Evolutionary conservation across 169 alveolate genomes (phyloP).

Genomic region (Eimeria sp.): DNA sequence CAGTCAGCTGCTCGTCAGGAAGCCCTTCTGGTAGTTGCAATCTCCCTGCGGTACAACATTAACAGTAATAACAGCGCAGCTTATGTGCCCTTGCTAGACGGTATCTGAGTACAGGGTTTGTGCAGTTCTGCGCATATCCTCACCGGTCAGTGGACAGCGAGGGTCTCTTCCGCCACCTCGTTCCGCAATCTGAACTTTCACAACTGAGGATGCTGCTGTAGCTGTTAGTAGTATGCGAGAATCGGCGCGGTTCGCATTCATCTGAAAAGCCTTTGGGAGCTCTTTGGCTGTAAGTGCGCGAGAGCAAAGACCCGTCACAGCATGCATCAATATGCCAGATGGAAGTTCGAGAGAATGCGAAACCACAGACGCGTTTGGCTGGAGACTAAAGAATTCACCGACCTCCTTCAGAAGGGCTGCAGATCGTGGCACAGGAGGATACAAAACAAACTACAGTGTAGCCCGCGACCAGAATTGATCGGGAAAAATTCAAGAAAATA

Average conservation of each 20-base stretch:
- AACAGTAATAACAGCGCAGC: not conserved
- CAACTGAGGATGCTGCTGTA: slow-evolving; percentile 51
- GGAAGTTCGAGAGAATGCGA: not conserved
- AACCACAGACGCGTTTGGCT: not conserved
- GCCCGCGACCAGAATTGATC: not conserved
- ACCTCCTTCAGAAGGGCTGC: slow-evolving; percentile 44
- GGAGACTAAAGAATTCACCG: slow-evolving; percentile 12
- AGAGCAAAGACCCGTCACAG: slow-evolving; percentile 62
- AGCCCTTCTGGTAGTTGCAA: slow-evolving; percentile 54
- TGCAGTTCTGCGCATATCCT: not conserved
- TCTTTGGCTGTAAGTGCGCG: slow-evolving; percentile 61
- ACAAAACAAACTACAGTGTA: not conserved
- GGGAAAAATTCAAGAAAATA: not conserved
- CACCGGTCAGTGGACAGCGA: slow-evolving; percentile 64
- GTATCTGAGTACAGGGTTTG: not conserved
- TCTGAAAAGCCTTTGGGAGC: slow-evolving; percentile 71
- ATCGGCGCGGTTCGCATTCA: slow-evolving; percentile 55
- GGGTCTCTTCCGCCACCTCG: slow-evolving; percentile 30
- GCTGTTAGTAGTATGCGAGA: slow-evolving; percentile 40
- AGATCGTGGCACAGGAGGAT: not conserved
- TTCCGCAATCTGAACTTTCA: slow-evolving; percentile 20
- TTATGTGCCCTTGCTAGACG: not conserved
- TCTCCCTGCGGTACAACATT: slow-evolving; percentile 16
- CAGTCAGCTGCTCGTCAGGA: slow-evolving; percentile 54
- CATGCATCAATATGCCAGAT: not conserved